Evolutionary conservation across 2,329 filamentous ascomycete genomes (phyloP).

Genomic region (Raffaelea arxii): DNA sequence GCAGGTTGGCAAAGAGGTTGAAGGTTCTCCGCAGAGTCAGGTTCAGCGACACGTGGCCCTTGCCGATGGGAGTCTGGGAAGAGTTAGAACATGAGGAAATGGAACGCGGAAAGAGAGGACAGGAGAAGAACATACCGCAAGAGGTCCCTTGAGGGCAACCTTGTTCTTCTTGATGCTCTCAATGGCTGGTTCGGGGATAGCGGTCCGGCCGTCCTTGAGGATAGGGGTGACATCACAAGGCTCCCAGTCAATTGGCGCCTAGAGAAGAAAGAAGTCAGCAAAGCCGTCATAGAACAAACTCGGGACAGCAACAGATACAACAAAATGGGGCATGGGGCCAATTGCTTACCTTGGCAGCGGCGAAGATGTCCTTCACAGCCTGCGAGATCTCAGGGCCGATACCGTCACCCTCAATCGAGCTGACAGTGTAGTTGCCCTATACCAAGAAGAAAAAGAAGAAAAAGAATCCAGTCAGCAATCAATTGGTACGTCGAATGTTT

Average conservation of each 20-base stretch:
- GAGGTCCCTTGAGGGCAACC: constrained; percentile 94
- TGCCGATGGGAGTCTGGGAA: constrained; percentile 78
- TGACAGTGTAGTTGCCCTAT: constrained; percentile 91
- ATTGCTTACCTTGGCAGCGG: constrained; percentile 69
- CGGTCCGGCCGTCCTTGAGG: constrained; percentile 89
- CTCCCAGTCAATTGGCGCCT: constrained; percentile 95
- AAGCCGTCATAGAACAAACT: constrained; percentile 13
- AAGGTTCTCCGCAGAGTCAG: constrained; percentile 96
- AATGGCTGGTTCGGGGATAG: constrained; percentile 88
- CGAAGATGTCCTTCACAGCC: constrained; percentile 98
- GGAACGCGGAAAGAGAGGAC: background rate
- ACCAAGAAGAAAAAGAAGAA: background rate
- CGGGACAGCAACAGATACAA: constrained; percentile 12
- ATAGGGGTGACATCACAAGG: constrained; percentile 91
- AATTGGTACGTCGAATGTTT: too few relatives aligned
- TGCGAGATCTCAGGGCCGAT: constrained; percentile 97
- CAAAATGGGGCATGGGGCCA: background rate
- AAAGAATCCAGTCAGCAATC: constrained; percentile 4
- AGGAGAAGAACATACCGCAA: constrained; percentile 59
- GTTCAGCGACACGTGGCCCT: constrained; percentile 98
- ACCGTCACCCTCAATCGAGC: constrained; percentile 96
- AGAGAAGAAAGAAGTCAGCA: constrained; percentile 8
- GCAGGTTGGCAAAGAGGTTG: constrained; percentile 99
- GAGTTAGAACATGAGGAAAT: background rate
- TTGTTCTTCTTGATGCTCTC: constrained; percentile 90